phyloP scores from a whole-genome alignment of 768 basidiomycete species.

The Mycena sanguinolenta region DNA sequence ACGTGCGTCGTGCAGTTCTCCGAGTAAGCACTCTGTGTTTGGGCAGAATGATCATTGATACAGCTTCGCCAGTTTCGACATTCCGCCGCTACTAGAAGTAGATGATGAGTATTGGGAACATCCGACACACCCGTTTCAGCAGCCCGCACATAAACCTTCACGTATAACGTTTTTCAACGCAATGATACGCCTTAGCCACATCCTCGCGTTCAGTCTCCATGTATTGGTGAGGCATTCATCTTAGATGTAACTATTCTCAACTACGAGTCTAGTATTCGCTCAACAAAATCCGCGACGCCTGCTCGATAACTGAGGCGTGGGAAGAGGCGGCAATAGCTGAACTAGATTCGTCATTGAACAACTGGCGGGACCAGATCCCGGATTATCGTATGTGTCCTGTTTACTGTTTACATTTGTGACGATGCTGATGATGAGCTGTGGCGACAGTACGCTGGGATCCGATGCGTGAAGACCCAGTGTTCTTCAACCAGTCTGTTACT shows the following conservation, averaged over 20 bases:
- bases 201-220: background rate
- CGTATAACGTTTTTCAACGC: background rate
- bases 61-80: background rate
- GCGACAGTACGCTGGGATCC: conserved; percentile 8
- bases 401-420: background rate
- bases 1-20: background rate
- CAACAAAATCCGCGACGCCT: background rate
- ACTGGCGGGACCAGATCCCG: background rate
- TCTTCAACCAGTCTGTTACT: conserved; percentile 1
- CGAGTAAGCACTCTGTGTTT: background rate
- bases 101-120: conserved; percentile 9
- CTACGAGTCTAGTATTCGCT: background rate
- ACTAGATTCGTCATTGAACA: background rate
- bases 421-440: background rate
- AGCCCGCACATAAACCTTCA: background rate
- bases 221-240: background rate
- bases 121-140: conserved; percentile 1
- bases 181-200: background rate
- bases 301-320: background rate
- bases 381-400: background rate
- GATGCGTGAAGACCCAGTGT: background rate
- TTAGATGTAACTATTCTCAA: background rate
- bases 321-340: background rate
- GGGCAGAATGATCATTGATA: background rate
- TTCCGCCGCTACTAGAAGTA: background rate